phyloP scores from a whole-genome alignment of 306 rosid genomes.

The Carpinus fangiana region DNA sequence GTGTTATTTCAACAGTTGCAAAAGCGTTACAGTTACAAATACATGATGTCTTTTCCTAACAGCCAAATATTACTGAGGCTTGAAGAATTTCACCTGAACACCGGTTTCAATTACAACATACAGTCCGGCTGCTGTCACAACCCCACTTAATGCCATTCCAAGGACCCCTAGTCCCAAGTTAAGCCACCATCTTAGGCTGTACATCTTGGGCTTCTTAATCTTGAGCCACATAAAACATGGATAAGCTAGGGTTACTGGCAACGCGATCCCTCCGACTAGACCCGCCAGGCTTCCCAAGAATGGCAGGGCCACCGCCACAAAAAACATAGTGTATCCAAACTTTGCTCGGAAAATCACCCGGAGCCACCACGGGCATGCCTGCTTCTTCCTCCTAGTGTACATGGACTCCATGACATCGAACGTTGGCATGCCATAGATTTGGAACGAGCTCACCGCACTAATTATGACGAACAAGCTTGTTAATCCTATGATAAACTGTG shows the following conservation, averaged over 20 bases:
- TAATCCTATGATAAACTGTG: conserved; percentile 37
- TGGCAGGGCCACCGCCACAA: conserved; percentile 44
- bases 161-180: conserved; percentile 42
- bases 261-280: conserved; percentile 48
- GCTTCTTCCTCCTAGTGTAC: conserved; percentile 46
- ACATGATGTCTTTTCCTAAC: not conserved
- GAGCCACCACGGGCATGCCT: conserved; percentile 55
- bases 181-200: conserved; percentile 35
- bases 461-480: conserved; percentile 44
- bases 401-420: conserved; percentile 51
- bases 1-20: too few species aligned
- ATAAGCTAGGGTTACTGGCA: conserved; percentile 56
- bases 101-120: conserved; percentile 36
- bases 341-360: conserved; percentile 31
- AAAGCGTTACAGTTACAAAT: too few species aligned
- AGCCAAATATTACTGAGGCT: conserved; percentile 30
- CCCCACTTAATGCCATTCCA: conserved; percentile 33
- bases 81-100: conserved; percentile 40
- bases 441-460: conserved; percentile 47
- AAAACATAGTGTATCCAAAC: conserved; percentile 40
- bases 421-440: conserved; percentile 58
- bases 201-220: conserved; percentile 47
- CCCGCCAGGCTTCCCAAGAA: conserved; percentile 50
- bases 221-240: conserved; percentile 66
- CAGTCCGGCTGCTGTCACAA: conserved; percentile 39